A percentile compares a stretch with the other conserved stretches of the same genome.
Conservation (phyloP, 2,329 filamentous ascomycete species). For the Penicillium sclerotiorum region DNA sequence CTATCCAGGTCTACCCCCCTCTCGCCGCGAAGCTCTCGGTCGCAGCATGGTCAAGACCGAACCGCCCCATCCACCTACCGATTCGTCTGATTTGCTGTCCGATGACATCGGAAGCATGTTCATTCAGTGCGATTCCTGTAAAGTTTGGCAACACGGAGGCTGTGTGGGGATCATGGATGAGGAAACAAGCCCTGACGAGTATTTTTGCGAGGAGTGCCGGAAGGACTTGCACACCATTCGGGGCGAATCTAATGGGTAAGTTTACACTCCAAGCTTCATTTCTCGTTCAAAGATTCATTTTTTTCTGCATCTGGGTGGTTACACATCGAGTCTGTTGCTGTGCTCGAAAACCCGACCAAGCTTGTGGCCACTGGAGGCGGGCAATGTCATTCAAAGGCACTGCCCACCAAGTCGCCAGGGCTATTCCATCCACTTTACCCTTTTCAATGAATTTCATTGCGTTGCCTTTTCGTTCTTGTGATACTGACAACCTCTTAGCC, state of each 20-base stretch:
- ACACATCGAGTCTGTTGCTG: background rate
- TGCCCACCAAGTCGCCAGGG: background rate
- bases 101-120: slow-evolving; percentile 94
- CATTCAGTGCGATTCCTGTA: slow-evolving; percentile 96
- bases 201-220: slow-evolving; percentile 94
- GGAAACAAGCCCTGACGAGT: slow-evolving; percentile 89
- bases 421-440: too few species aligned
- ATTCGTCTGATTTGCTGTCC: slow-evolving; percentile 63
- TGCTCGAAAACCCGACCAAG: background rate
- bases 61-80: slow-evolving; percentile 59
- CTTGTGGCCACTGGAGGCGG: background rate
- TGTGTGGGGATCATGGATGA: slow-evolving; percentile 97
- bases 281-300: background rate
- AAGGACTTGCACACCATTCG: slow-evolving; percentile 88
- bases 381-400: background rate
- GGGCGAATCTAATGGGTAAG: slow-evolving; percentile 82
- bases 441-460: too few species aligned
- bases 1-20: slow-evolving; percentile 75
- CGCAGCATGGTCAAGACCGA: slow-evolving; percentile 59
- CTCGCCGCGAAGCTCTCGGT: slow-evolving; percentile 59
- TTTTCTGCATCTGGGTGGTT: slow-evolving; percentile 1
- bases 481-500: slow-evolving; percentile 49
- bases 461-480: background rate
- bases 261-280: slow-evolving; percentile 18
- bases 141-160: slow-evolving; percentile 98